A percentile compares a stretch with the other conserved stretches of the same genome.
Conservation (phyloP, 1,284 basidiomycete species). For the Pterulicium gracile region DNA sequence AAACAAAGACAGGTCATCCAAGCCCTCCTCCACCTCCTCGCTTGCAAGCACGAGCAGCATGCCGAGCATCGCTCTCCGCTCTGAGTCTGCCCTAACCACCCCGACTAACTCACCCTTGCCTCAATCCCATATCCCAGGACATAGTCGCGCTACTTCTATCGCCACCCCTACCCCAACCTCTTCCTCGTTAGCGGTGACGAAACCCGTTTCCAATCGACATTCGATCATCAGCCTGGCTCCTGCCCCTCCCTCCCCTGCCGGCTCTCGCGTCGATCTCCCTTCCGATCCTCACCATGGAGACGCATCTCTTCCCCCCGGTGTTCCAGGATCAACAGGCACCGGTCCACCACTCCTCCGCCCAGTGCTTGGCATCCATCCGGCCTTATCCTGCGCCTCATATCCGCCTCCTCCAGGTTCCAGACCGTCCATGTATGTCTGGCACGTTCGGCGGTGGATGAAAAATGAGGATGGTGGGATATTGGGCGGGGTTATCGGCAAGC, state of each 20-base stretch:
- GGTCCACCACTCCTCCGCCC: slow-evolving; percentile 30
- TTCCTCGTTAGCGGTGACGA: slow-evolving; percentile 6
- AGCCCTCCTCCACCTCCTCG: background rate
- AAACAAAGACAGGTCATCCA: slow-evolving; percentile 23
- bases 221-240: too few species aligned
- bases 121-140: too few species aligned
- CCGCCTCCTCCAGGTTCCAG: slow-evolving; percentile 26
- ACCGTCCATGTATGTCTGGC: slow-evolving; percentile 69
- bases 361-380: slow-evolving; percentile 55
- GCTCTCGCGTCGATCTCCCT: too few species aligned
- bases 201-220: slow-evolving; percentile 11
- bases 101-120: background rate
- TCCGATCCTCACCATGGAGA: too few species aligned
- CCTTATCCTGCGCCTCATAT: slow-evolving; percentile 21
- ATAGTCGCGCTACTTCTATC: background rate
- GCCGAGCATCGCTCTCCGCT: too few species aligned
- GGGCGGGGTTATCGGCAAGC: slow-evolving; percentile 24
- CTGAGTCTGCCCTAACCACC: background rate
- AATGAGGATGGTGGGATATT: slow-evolving; percentile 29
- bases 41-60: background rate
- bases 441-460: slow-evolving; percentile 73
- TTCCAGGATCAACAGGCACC: too few species aligned
- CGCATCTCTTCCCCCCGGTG: too few species aligned
- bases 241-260: too few species aligned
- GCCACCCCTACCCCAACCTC: slow-evolving; percentile 8